Conservation (phyloP, 352 stramenopile genomes). For the Globisporangium viniferum region DNA sequence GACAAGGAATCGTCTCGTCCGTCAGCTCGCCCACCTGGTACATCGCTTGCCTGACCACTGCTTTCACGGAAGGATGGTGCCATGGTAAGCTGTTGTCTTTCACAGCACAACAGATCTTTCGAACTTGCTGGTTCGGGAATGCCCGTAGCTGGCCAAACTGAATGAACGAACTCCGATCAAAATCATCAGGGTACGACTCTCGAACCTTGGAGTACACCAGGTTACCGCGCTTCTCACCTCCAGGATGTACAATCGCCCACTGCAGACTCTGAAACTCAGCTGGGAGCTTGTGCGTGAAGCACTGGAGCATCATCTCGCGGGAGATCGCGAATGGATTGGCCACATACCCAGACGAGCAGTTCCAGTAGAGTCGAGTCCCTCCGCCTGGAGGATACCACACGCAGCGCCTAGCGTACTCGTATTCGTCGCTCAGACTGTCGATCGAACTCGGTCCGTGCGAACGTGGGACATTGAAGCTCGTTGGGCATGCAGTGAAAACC, state of each 20-base stretch:
- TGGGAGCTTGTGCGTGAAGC: conserved; percentile 36
- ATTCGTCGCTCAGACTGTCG: conserved; percentile 17
- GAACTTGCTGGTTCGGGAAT: conserved; percentile 46
- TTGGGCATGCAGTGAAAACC: background rate
- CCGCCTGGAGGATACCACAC: conserved; percentile 35
- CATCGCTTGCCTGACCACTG: conserved; percentile 40
- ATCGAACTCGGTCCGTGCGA: conserved; percentile 15
- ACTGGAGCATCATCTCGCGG: conserved; percentile 16
- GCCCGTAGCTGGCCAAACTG: conserved; percentile 36
- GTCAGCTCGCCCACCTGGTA: conserved; percentile 46
- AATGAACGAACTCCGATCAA: conserved; percentile 29
- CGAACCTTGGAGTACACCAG: conserved; percentile 36
- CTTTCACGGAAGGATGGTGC: conserved; percentile 30
- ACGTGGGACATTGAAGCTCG: background rate
- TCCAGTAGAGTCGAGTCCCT: conserved; percentile 28
- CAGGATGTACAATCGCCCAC: conserved; percentile 48
- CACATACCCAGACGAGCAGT: background rate
- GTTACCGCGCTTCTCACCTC: conserved; percentile 35
- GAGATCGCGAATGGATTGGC: conserved; percentile 43
- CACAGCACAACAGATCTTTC: conserved; percentile 41
- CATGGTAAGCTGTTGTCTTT: conserved; percentile 41
- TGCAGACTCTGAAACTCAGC: conserved; percentile 19
- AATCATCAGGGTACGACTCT: conserved; percentile 14
- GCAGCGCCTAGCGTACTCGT: conserved; percentile 24
- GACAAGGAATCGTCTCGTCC: conserved; percentile 19